Conservation (phyloP, 495 filamentous ascomycete species). For the Talaromyces trachyspermus region DNA sequence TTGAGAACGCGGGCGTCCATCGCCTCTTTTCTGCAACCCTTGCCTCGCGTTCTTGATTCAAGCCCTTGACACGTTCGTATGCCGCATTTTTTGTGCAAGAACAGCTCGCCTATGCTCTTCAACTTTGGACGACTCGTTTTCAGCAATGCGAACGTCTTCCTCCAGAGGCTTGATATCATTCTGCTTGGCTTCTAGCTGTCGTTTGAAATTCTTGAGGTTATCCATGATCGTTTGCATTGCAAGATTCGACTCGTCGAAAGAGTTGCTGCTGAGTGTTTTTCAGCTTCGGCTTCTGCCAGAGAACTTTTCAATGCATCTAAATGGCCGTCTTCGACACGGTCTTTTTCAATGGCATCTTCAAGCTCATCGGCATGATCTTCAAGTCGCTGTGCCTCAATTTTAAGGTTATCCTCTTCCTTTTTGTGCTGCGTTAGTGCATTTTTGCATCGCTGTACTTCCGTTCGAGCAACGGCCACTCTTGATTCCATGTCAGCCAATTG, state of each 20-base stretch:
- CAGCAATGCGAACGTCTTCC: conserved; percentile 45
- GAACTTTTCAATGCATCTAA: conserved; percentile 50
- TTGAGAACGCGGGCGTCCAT: conserved; percentile 39
- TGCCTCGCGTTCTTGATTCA: conserved; percentile 36
- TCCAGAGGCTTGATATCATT: conserved; percentile 30
- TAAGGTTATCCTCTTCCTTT: conserved; percentile 39
- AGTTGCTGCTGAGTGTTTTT: conserved; percentile 36
- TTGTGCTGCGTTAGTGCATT: conserved; percentile 36
- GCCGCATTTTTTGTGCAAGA: conserved; percentile 62
- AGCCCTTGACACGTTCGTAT: conserved; percentile 41
- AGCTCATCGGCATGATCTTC: conserved; percentile 51
- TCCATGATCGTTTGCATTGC: conserved; percentile 44
- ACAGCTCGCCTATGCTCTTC: conserved; percentile 43
- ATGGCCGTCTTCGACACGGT: conserved; percentile 51
- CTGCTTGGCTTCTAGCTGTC: conserved; percentile 34
- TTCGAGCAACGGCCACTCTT: conserved; percentile 22
- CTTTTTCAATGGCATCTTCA: conserved; percentile 51
- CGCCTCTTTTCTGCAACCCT: conserved; percentile 41
- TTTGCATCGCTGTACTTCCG: conserved; percentile 26
- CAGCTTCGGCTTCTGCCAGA: conserved; percentile 45
- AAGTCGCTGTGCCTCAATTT: conserved; percentile 48
- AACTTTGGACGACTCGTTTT: conserved; percentile 46
- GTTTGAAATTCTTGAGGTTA: conserved; percentile 31
- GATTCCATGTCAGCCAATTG: conserved; percentile 32
- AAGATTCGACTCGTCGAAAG: conserved; percentile 45